Base-by-base conservation (phyloP, 208 protist species). In the Wallacemonas sp. region DNA sequence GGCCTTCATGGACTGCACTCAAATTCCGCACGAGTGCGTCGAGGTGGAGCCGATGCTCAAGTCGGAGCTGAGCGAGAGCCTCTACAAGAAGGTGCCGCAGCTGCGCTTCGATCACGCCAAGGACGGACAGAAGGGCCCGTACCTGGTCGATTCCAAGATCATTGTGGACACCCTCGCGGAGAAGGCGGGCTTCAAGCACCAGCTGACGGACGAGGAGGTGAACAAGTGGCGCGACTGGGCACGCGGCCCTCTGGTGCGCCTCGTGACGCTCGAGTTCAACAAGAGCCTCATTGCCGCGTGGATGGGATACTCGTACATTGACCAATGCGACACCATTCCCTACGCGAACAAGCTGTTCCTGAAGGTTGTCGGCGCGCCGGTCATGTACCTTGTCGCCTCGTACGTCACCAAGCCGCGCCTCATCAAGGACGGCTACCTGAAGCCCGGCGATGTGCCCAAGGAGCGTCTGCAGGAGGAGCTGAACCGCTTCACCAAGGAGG, bases 21-120 rank as follows among this genome's bases (percentile, higher is more conserved):
- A 89, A 22, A 81, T 97, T 36, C 72, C 73, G 12, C 77, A 96
- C 72, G 73, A 81, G 16, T 90, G 81, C 25, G 81, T 97, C 11
- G 92, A 97, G 70, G 92, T 97, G 44, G 88, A 97, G 65, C 92
- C 92, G 29, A 92, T 97, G 81, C 86, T 95, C 75, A 97, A 97
- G 72, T 65, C 65, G 3, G 82, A 97, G 72, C 67, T 97, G 29
- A 74, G 66, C 14, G 65, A 74, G 25, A 79, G 70, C 41, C 33
- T 20, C n/a, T 97, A 97, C 90, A 95, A 92, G 62, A 97, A 97
- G 74, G 92, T 97, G 7, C 92, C 92, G 2, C 87, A 93, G 67
- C 67, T 97, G n/a, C 81, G 86, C 38, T 91, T 97, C 57, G 72
- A 88, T 64, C 66, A 75, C 14, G 32, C 57, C 26, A 79, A 74